Conservation (phyloP, 75 land plant species). For the Gnetum montanum region DNA sequence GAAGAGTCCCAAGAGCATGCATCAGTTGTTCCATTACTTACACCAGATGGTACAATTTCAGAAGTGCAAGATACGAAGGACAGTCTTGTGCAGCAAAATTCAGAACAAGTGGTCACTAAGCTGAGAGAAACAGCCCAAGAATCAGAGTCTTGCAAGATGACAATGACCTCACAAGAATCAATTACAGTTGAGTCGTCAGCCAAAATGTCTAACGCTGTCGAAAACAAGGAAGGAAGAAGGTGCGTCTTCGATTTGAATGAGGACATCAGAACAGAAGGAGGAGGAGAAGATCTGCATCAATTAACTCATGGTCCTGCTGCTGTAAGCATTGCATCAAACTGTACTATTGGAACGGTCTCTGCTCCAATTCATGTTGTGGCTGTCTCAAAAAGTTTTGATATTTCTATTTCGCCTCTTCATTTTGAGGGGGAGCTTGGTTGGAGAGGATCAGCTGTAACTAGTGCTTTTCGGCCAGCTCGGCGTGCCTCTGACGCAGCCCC, state of each 20-base stretch:
- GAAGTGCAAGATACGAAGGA: constrained; percentile 2
- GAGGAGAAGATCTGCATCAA: constrained; percentile 17
- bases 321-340: constrained; percentile 11
- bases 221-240: constrained; percentile 2
- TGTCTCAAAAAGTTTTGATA: constrained; percentile 53
- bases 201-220: neutral
- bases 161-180: constrained; percentile 25
- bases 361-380: constrained; percentile 54
- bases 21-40: neutral
- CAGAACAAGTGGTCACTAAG: constrained; percentile 3
- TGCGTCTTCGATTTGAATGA: constrained; percentile 73
- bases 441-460: constrained; percentile 92
- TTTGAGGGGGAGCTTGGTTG: constrained; percentile 75
- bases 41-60: neutral
- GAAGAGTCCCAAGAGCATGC: neutral
- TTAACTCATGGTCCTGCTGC: constrained; percentile 3
- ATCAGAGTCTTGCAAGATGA: constrained; percentile 21
- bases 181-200: neutral
- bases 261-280: constrained; percentile 58
- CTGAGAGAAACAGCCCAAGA: constrained; percentile 11
- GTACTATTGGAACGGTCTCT: constrained; percentile 16
- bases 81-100: neutral
- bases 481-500: constrained; percentile 34
- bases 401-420: constrained; percentile 39
- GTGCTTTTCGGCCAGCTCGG: constrained; percentile 90